These are phyloP conservation scores for Dalbergia oliveri DNA, from an alignment of 306 rosid species.

Conservation along the genomic window DNA sequence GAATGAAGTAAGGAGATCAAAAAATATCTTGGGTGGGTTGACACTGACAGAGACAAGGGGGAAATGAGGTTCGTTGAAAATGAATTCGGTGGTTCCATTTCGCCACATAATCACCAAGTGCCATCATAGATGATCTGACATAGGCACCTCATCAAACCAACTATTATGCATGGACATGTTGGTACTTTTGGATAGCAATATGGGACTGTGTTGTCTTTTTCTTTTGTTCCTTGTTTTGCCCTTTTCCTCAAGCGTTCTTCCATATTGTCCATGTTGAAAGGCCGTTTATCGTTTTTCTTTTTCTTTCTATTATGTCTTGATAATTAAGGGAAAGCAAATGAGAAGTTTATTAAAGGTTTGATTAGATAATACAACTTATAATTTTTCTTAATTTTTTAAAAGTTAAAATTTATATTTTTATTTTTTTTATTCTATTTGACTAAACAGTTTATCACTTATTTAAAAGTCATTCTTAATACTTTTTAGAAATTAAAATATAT, in stretches of 20 bases:
- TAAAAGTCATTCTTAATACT: no score
- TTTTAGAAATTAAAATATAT: no score
- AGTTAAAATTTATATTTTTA: no score
- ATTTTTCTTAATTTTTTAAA: no score
- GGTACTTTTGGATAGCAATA: slow-evolving; percentile 15
- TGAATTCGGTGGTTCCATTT: slow-evolving; percentile 9
- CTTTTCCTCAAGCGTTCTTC: background rate
- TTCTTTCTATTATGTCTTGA: background rate
- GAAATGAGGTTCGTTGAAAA: slow-evolving; percentile 1
- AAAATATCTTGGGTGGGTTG: background rate
- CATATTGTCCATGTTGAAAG: background rate
- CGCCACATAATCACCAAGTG: background rate
- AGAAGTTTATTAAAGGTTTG: background rate
- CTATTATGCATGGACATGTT: background rate
- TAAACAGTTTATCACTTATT: no score
- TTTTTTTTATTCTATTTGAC: no score
- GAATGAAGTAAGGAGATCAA: background rate
- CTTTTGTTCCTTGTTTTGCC: background rate
- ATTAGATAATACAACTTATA: no score
- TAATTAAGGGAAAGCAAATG: background rate
- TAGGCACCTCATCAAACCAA: background rate
- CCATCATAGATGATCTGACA: background rate
- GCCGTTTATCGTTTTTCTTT: background rate
- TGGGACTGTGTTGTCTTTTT: background rate
- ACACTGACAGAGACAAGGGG: background rate